phyloP scores from a whole-genome alignment of 495 filamentous ascomycete species.

The Penicillium paxilli region DNA sequence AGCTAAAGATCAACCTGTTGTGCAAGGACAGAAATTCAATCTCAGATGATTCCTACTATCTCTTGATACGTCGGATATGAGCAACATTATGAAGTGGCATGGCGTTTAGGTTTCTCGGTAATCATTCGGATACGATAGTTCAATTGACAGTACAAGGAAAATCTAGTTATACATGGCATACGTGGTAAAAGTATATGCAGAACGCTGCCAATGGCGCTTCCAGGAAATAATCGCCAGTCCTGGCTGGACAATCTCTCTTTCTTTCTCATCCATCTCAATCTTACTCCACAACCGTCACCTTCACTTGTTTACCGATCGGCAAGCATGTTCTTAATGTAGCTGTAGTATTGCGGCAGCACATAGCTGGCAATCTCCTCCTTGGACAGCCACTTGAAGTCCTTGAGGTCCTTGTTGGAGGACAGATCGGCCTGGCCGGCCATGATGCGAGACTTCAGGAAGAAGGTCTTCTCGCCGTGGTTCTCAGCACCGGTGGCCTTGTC shows the following conservation, averaged over 20 bases:
- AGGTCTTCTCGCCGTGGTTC: constrained; percentile 71
- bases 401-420: constrained; percentile 66
- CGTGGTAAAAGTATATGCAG: constrained; percentile 44
- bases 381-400: constrained; percentile 89
- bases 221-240: constrained; percentile 20
- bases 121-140: constrained; percentile 20
- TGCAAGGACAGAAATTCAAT: constrained; percentile 59
- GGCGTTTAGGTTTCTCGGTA: constrained; percentile 20
- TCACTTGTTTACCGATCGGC: constrained; percentile 57
- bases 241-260: neutral
- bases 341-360: constrained; percentile 66
- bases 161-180: constrained; percentile 52
- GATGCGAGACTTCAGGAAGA: constrained; percentile 94
- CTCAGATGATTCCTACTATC: neutral
- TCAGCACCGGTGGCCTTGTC: constrained; percentile 37
- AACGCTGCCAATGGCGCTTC: constrained; percentile 20
- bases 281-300: neutral
- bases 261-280: constrained; percentile 4
- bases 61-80: neutral
- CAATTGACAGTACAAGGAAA: constrained; percentile 29
- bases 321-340: constrained; percentile 76
- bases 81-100: constrained; percentile 8
- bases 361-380: constrained; percentile 78
- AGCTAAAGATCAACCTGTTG: constrained; percentile 50
- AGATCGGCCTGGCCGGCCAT: constrained; percentile 94